phyloP scores from a whole-genome alignment of 495 filamentous ascomycete species.

The Penicillium steckii region DNA sequence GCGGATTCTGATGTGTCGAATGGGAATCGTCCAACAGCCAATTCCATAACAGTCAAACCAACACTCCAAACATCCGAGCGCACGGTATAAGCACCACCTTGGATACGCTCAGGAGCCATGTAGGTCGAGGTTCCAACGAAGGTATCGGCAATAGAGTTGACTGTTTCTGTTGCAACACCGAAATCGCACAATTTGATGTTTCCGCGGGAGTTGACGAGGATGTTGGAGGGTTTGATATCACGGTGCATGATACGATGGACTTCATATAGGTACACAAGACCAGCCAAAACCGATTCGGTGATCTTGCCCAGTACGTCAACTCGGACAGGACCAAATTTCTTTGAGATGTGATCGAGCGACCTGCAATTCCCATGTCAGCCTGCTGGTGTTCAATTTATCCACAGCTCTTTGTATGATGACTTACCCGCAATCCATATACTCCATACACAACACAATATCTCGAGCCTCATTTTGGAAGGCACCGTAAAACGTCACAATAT shows the following conservation, averaged over 20 bases:
- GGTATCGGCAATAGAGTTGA: conserved; percentile 95
- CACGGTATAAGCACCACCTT: conserved; percentile 93
- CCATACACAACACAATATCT: conserved; percentile 99
- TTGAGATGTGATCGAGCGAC: conserved; percentile 91
- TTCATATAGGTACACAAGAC: conserved; percentile 91
- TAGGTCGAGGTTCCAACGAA: conserved; percentile 98
- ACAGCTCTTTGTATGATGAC: conserved; percentile 22
- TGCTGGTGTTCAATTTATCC: conserved; percentile 1
- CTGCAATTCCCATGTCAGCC: conserved; percentile 44
- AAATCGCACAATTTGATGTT: conserved; percentile 98
- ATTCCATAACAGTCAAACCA: conserved; percentile 91
- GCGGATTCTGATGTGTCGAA: conserved; percentile 79
- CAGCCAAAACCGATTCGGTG: conserved; percentile 92
- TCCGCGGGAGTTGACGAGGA: conserved; percentile 89
- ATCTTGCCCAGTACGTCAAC: conserved; percentile 99
- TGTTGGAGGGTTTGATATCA: conserved; percentile 98
- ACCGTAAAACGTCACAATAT: conserved; percentile 96
- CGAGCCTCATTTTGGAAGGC: conserved; percentile 94
- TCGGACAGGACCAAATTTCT: conserved; percentile 88
- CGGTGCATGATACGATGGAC: conserved; percentile 96
- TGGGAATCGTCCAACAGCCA: conserved; percentile 94
- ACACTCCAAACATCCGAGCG: conserved; percentile 99
- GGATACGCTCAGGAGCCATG: conserved; percentile 97
- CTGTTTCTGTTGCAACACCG: conserved; percentile 91
- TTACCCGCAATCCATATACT: conserved; percentile 99